Evolutionary conservation across 495 filamentous ascomycete species (phyloP), one percentile per base, ranked within the genome.

Genomic region (Astrocystis sublimbata): DNA sequence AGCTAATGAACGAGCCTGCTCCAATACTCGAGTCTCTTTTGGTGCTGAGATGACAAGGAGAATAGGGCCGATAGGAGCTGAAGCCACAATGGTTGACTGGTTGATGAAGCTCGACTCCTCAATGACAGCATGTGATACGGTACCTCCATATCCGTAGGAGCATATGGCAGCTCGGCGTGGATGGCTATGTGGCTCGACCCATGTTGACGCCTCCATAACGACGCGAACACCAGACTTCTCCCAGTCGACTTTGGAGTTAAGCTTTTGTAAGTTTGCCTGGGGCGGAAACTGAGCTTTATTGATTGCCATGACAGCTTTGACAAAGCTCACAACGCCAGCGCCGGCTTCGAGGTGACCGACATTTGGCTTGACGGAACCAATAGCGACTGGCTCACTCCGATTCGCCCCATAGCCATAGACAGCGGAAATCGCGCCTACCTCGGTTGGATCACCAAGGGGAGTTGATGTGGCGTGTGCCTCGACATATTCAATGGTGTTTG

Each of bases 401-500:
- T 36, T 35, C 46, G 65, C 17, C n/a, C 61, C 61, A 28, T 52
- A 15, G 3, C 61, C 61, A 23, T 55, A 64, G 46, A 62, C 59
- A 10, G 52, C 52, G 3, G 67, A 79, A 1, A 78, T 63, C 6
- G 76, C 78, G 8, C 36, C 42, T 0, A 75, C 60, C 53, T 82
- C 79, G 1, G 68, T 68, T 0, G 79, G 79, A 47, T 81, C 79
- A 5, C 79, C 79, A 12, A 79, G 33, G 0, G 72, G 57, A 3
- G 79, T 82, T 0, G 72, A 75, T 0, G 79, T 81, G 1, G 72
- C 79, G 64, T 58, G 61, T 3, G 78, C 78, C 46, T 82, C 79
- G 24, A 82, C 65, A 51, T 80, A 81, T 1, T 60, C 56, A 8
- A 77, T 65, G 1, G 67, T 65, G 0, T 19, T 8, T 0, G 75